Conservation (phyloP, 257 asterid genomes). For the Nemophila menziesii region DNA sequence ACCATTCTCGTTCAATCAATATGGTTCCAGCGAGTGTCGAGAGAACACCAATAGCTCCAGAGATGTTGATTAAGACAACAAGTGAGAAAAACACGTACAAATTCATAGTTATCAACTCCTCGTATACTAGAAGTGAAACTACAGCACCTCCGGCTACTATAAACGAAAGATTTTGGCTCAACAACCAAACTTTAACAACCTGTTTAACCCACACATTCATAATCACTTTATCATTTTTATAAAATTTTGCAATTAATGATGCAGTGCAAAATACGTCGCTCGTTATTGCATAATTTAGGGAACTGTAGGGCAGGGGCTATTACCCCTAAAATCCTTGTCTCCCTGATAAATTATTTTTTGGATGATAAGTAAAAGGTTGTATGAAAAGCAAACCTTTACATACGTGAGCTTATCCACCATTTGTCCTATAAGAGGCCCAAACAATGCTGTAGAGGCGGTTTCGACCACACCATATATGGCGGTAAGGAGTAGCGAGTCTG, state of each 20-base stretch:
- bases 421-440: conserved; percentile 68
- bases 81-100: conserved; percentile 33
- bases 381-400: conserved; percentile 30
- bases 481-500: conserved; percentile 67
- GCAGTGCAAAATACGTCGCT: too few species aligned
- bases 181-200: conserved; percentile 62
- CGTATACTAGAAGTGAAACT: conserved; percentile 38
- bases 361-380: too few species aligned
- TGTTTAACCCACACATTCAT: conserved; percentile 10
- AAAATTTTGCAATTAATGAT: neutral
- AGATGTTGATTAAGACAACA: conserved; percentile 38
- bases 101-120: conserved; percentile 27
- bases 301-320: too few species aligned
- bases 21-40: conserved; percentile 89
- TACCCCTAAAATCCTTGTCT: too few species aligned
- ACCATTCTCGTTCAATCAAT: conserved; percentile 95
- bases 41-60: conserved; percentile 77
- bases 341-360: too few species aligned
- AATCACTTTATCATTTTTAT: neutral
- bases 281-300: too few species aligned
- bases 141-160: conserved; percentile 76
- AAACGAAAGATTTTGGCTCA: conserved; percentile 64
- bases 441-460: conserved; percentile 56
- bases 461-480: conserved; percentile 84
- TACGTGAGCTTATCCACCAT: conserved; percentile 59